A percentile compares a stretch with the other conserved stretches of the same genome.
These are phyloP conservation scores for Rasamsonia emersonii DNA, from an alignment of 2,329 filamentous ascomycete genomes.

Conservation along the genomic window DNA sequence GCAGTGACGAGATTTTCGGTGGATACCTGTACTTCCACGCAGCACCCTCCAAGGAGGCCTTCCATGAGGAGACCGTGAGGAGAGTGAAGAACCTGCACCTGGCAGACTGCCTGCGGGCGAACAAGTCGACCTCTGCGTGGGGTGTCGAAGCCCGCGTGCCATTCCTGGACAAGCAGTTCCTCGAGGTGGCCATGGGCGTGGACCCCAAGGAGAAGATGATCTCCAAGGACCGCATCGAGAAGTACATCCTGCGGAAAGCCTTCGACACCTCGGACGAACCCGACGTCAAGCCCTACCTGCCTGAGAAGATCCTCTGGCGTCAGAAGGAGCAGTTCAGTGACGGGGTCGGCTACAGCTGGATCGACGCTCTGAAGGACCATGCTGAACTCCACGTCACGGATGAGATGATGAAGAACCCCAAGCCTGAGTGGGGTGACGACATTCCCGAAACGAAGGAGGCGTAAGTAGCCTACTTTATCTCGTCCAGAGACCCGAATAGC, in stretches of 20 bases:
- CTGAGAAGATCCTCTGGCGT: constrained; percentile 89
- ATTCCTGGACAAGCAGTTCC: constrained; percentile 96
- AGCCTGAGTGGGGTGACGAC: constrained; percentile 88
- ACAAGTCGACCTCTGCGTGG: constrained; percentile 99
- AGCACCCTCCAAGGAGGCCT: constrained; percentile 80
- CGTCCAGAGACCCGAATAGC: neutral
- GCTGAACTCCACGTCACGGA: constrained; percentile 85
- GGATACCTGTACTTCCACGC: constrained; percentile 98
- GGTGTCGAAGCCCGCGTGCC: constrained; percentile 95
- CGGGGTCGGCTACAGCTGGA: constrained; percentile 98
- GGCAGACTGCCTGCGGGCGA: constrained; percentile 92
- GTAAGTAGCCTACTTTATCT: constrained; percentile 42
- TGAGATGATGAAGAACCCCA: constrained; percentile 97
- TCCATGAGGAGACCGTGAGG: constrained; percentile 90
- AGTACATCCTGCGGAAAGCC: constrained; percentile 95
- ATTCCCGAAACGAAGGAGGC: constrained; percentile 96
- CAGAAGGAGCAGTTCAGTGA: constrained; percentile 99
- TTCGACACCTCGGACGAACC: constrained; percentile 91
- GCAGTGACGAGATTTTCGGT: constrained; percentile 95
- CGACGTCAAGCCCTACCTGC: constrained; percentile 74
- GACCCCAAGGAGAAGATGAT: constrained; percentile 96
- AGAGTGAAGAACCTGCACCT: constrained; percentile 95
- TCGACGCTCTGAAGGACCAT: constrained; percentile 91
- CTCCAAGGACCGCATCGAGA: constrained; percentile 79
- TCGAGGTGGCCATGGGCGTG: constrained; percentile 86